Percentiles rank a stretch among this genome's conserved stretches.
Conservation (phyloP, 2,329 filamentous ascomycete genomes). For the Xylariaceae sp. region DNA sequence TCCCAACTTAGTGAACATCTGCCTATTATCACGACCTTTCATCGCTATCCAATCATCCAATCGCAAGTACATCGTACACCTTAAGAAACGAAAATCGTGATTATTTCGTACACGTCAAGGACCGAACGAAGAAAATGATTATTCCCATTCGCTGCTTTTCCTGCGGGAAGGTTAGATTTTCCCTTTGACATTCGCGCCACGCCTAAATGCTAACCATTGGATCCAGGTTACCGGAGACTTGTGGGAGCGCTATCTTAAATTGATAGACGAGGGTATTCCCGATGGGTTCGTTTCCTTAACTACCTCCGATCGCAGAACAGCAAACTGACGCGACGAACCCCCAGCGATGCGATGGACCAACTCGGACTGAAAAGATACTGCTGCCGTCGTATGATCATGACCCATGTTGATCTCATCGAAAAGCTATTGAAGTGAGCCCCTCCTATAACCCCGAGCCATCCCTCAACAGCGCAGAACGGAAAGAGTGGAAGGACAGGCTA, state of each 20-base stretch:
- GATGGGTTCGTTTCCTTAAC: slow-evolving; percentile 58
- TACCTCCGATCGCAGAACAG: background rate
- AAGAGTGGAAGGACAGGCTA: background rate
- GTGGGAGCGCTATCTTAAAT: slow-evolving; percentile 90
- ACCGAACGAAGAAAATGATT: slow-evolving; percentile 68
- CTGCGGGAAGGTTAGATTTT: slow-evolving; percentile 80
- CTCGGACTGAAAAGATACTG: slow-evolving; percentile 94
- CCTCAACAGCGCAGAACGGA: background rate
- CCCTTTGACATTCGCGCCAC: slow-evolving; percentile 1
- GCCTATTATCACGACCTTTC: background rate
- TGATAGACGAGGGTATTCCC: slow-evolving; percentile 70
- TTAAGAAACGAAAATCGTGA: slow-evolving; percentile 30
- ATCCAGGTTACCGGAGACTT: slow-evolving; percentile 87
- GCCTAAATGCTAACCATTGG: slow-evolving; percentile 15
- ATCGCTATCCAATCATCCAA: background rate
- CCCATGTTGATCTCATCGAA: slow-evolving; percentile 97
- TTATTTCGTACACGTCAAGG: background rate
- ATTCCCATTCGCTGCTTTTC: slow-evolving; percentile 98
- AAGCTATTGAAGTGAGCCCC: slow-evolving; percentile 80
- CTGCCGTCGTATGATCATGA: slow-evolving; percentile 99
- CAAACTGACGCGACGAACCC: slow-evolving; percentile 25
- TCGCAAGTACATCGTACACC: background rate
- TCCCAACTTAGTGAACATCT: background rate
- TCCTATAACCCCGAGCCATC: background rate
- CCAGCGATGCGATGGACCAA: slow-evolving; percentile 90